Evolutionary conservation across 768 basidiomycete species (phyloP).

Genomic region (Russula compacta): DNA sequence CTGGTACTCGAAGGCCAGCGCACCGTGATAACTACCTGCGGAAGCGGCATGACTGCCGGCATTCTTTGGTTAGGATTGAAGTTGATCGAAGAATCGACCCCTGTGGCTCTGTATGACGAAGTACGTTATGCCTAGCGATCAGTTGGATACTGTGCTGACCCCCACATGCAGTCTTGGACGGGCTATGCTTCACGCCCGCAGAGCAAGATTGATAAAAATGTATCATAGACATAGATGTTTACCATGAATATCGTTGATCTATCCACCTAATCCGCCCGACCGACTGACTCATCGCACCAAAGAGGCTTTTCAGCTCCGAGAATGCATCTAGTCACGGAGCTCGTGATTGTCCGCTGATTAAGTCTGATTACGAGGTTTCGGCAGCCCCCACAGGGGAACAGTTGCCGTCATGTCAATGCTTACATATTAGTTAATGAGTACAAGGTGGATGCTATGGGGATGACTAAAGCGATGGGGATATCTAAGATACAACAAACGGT

Average conservation of each 20-base stretch:
- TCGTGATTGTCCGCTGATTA: too few species aligned
- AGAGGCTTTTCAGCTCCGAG: too few species aligned
- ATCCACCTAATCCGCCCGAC: too few species aligned
- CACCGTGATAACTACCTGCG: slow-evolving; percentile 70
- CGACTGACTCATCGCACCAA: too few species aligned
- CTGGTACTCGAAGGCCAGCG: slow-evolving; percentile 51
- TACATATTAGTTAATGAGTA: slow-evolving; percentile 9
- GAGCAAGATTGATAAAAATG: slow-evolving; percentile 58
- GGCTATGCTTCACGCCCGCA: slow-evolving; percentile 76
- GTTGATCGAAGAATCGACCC: slow-evolving; percentile 45
- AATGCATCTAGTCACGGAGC: too few species aligned
- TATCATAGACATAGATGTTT: neutral
- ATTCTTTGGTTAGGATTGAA: slow-evolving; percentile 90
- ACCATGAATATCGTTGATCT: too few species aligned
- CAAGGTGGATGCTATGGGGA: neutral
- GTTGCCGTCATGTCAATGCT: neutral
- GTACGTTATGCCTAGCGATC: slow-evolving; percentile 34
- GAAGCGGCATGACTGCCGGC: slow-evolving; percentile 97
- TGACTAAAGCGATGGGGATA: neutral
- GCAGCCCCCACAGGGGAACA: neutral
- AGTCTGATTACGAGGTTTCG: neutral
- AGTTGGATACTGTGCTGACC: neutral
- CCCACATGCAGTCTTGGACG: slow-evolving; percentile 75
- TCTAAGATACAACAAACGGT: slow-evolving; percentile 5
- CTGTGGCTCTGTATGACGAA: slow-evolving; percentile 86